Evolutionary conservation across 495 filamentous ascomycete species (phyloP), one percentile per base, ranked within the genome.

Genomic region (Aspergillus hancockii): DNA sequence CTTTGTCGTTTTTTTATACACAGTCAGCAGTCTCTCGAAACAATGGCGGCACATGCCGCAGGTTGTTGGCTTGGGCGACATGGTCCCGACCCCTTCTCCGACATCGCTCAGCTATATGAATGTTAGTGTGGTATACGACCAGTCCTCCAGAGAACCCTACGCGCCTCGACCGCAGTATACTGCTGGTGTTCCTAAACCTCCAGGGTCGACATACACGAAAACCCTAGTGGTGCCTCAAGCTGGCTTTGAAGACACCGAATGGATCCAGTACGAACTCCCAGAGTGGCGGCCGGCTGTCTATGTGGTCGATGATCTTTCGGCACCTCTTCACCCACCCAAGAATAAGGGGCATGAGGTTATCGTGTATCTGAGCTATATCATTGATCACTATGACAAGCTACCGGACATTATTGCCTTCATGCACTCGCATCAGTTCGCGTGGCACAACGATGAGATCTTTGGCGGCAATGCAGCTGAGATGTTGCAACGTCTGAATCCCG

Each of bases 271-370:
- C 16, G 74, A 87, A 54, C 58, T 85, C 4, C 83, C 76, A 12
- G 82, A 84, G 38, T 77, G 88, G 61, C 65, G 78, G n/a, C 72
- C 76, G 18, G 81, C 85, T n/a, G 72, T 88, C 23, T 91, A 91
- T 63, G 78, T 84, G 36, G 87, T 80, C 51, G 82, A 91, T 60
- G 83, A 88, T 61, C 79, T 81, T 13, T 71, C 64, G 0, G 86
- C 87, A 1, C 75, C 75, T 8, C 73, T 85, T 5, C 87, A 89
- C 65, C 84, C 88, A 3, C 87, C 86, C 0, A 80, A 81, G 61
- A 90, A 90, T 63, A 91, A 91, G 69, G 90, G 89, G 12, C 84
- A 91, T 62, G 89, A 93, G 67, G 89, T 86, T 14, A 86, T 91
- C 79, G 78, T 88, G 9, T 92, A 92, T 66, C 74, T 90, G 53